phyloP scores from a whole-genome alignment of 352 stramenopile genomes.

The Pythium dissimile region DNA sequence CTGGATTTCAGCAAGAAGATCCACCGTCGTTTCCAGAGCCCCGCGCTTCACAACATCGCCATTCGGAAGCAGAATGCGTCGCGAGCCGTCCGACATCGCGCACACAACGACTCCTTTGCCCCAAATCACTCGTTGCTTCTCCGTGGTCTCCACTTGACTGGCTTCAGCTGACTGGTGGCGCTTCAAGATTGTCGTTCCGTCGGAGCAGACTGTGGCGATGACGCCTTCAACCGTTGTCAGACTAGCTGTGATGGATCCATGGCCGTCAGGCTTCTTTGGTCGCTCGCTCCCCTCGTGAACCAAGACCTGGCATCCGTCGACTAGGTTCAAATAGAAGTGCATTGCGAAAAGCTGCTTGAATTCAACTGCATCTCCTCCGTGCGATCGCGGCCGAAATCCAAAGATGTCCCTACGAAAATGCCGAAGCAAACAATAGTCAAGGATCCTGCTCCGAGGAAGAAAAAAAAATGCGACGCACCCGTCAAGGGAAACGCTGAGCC shows the following conservation, averaged over 20 bases:
- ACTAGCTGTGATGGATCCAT: conserved; percentile 35
- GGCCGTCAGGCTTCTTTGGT: conserved; percentile 47
- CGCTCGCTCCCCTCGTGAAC: conserved; percentile 31
- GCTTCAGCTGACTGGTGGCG: background rate
- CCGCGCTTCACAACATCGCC: conserved; percentile 25
- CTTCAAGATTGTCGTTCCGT: conserved; percentile 53
- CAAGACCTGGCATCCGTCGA: conserved; percentile 45
- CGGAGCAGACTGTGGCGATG: conserved; percentile 48
- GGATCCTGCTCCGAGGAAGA: background rate
- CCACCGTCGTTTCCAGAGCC: background rate
- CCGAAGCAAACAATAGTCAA: conserved; percentile 1
- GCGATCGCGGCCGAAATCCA: conserved; percentile 36
- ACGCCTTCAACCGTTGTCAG: conserved; percentile 55
- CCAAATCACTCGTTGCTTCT: conserved; percentile 48
- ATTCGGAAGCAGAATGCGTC: conserved; percentile 46
- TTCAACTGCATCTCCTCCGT: background rate
- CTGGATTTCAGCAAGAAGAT: background rate
- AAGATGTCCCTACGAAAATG: conserved; percentile 49
- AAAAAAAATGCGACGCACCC: conserved; percentile 24
- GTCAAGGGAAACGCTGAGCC: conserved; percentile 66
- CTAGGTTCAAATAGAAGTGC: conserved; percentile 57
- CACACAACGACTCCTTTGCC: conserved; percentile 54
- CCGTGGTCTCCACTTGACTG: conserved; percentile 2
- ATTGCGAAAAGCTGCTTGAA: conserved; percentile 18
- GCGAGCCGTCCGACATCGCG: conserved; percentile 33